These are phyloP conservation scores for Solanum bulbocastanum DNA, from an alignment of 257 asterid species.

Conservation along the genomic window DNA sequence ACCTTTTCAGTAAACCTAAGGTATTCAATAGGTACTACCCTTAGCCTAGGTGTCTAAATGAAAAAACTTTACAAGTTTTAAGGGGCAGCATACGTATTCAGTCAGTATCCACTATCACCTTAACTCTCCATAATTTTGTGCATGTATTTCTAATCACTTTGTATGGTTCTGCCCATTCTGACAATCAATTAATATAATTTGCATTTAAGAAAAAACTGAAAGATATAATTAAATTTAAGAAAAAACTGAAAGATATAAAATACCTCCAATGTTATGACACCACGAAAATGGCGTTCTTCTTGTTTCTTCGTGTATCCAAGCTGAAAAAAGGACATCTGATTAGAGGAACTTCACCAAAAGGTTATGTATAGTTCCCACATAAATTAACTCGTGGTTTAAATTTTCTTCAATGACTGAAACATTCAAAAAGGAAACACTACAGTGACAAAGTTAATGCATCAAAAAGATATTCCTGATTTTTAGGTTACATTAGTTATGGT, in stretches of 20 bases:
- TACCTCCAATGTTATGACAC: conserved; percentile 92
- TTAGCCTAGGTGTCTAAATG: not conserved
- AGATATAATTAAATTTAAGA: not conserved
- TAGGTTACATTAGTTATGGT: not conserved
- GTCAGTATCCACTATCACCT: not conserved
- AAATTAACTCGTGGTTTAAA: not conserved
- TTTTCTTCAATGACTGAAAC: not conserved
- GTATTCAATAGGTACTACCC: not conserved
- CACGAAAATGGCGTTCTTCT: conserved; percentile 94
- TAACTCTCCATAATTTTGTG: not conserved
- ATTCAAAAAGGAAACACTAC: not conserved
- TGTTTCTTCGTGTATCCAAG: conserved; percentile 96
- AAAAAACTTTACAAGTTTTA: not conserved
- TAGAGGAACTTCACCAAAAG: not conserved
- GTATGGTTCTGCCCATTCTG: not conserved
- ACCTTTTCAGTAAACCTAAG: not conserved
- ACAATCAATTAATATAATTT: not conserved
- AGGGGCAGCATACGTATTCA: not conserved
- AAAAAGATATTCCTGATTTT: not conserved
- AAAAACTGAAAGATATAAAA: not conserved
- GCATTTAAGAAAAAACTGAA: not conserved
- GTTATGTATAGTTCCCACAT: not conserved
- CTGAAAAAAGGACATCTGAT: conserved; percentile 33
- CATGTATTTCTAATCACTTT: not conserved
- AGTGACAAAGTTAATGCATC: not conserved